A percentile compares a stretch with the other conserved stretches of the same genome.
Conservation (phyloP, 768 basidiomycete genomes). For the Polyporus arcularius region DNA sequence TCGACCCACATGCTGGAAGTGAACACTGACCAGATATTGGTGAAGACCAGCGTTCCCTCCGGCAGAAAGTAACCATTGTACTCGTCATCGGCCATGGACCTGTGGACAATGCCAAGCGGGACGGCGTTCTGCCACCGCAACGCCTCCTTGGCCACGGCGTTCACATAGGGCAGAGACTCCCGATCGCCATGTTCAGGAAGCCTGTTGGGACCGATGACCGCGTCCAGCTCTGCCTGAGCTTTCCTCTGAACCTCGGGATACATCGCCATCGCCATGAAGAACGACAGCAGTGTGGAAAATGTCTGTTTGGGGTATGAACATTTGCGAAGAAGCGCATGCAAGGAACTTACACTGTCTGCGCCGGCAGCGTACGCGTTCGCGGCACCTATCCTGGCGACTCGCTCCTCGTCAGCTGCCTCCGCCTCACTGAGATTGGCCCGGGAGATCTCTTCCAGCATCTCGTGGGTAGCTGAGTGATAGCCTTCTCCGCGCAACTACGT, state of each 20-base stretch:
- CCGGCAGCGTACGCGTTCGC: neutral
- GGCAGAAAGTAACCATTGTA: slow-evolving; percentile 30
- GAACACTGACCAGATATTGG: slow-evolving; percentile 11
- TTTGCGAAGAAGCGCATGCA: no score
- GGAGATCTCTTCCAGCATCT: slow-evolving; percentile 2
- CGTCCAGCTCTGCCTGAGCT: slow-evolving; percentile 37
- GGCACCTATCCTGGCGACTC: neutral
- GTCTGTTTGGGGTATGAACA: neutral
- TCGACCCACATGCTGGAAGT: neutral
- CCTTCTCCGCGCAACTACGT: neutral
- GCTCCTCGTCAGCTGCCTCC: neutral
- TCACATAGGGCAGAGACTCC: slow-evolving; percentile 23
- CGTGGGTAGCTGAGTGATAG: neutral
- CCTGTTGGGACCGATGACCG: slow-evolving; percentile 32
- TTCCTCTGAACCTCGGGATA: slow-evolving; percentile 29
- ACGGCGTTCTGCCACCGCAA: slow-evolving; percentile 6
- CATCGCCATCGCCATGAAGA: slow-evolving; percentile 15
- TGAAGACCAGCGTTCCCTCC: slow-evolving; percentile 22
- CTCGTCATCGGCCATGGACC: slow-evolving; percentile 20
- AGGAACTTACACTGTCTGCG: neutral
- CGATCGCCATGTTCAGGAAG: slow-evolving; percentile 25
- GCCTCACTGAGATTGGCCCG: neutral
- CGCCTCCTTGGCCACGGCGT: slow-evolving; percentile 33
- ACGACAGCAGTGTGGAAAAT: neutral
- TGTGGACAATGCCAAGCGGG: slow-evolving; percentile 21